Percentiles rank a stretch among this genome's conserved stretches.
These are phyloP conservation scores for Pichia manshurica DNA, from an alignment of 805 yeast genomes.

Conservation along the genomic window DNA sequence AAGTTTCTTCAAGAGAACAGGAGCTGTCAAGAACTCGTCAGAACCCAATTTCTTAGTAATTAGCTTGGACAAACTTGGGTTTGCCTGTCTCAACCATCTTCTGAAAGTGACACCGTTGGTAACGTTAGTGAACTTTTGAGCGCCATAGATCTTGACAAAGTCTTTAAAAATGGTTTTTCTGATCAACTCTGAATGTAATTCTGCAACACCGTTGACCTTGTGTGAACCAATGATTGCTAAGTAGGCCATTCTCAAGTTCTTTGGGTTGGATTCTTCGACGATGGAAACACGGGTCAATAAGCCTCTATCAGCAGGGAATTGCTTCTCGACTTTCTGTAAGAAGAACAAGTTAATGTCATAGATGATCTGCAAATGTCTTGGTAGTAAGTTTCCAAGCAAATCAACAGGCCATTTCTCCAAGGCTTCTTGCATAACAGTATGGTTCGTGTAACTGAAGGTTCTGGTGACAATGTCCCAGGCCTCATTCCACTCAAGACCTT, in stretches of 20 bases:
- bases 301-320: conserved; percentile 69
- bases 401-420: conserved; percentile 94
- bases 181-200: conserved; percentile 85
- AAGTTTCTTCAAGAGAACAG: conserved; percentile 60
- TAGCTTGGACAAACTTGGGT: conserved; percentile 70
- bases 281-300: conserved; percentile 69
- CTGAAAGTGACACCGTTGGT: conserved; percentile 96
- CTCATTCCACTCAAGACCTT: conserved; percentile 70
- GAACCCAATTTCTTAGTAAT: conserved; percentile 68
- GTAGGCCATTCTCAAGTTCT: conserved; percentile 87
- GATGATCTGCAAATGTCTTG: conserved; percentile 87
- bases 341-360: conserved; percentile 79
- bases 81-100: conserved; percentile 93
- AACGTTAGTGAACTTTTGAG: conserved; percentile 81
- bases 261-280: conserved; percentile 75
- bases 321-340: conserved; percentile 66
- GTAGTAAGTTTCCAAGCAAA: conserved; percentile 68
- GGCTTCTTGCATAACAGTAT: conserved; percentile 93
- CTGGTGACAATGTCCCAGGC: conserved; percentile 81
- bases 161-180: conserved; percentile 86
- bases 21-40: conserved; percentile 62
- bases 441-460: conserved; percentile 90
- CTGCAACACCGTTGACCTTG: conserved; percentile 94
- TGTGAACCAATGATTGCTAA: conserved; percentile 90
- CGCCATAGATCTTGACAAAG: conserved; percentile 77